phyloP scores from a whole-genome alignment of 768 basidiomycete species.

The Macrolepiota fuliginosa region DNA sequence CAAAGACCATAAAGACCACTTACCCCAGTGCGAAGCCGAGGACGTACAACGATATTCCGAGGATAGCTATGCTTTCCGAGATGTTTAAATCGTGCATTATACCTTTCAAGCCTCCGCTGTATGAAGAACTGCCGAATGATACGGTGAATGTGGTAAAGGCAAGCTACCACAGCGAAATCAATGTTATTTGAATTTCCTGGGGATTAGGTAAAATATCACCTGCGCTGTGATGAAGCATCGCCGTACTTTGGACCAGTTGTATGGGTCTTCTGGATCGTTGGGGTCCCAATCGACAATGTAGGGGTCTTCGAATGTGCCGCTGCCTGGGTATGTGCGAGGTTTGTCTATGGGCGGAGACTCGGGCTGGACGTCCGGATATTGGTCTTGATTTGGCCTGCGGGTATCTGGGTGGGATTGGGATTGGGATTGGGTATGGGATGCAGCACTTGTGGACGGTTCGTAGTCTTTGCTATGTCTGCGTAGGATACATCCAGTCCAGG shows the following conservation, averaged over 20 bases:
- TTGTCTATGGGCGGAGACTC: not conserved
- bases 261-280: slow-evolving; percentile 52
- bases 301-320: slow-evolving; percentile 46
- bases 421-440: not conserved
- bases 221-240: slow-evolving; percentile 58
- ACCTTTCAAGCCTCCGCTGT: slow-evolving; percentile 46
- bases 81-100: slow-evolving; percentile 46
- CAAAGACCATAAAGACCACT: slow-evolving; percentile 14
- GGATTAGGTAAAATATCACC: slow-evolving; percentile 24
- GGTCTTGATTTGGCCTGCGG: not conserved
- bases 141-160: slow-evolving; percentile 54
- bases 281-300: slow-evolving; percentile 53
- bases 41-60: slow-evolving; percentile 62
- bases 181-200: not conserved
- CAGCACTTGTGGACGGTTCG: slow-evolving; percentile 11
- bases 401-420: not conserved
- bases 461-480: slow-evolving; percentile 19
- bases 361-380: not conserved
- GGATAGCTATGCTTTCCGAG: slow-evolving; percentile 49
- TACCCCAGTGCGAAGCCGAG: slow-evolving; percentile 61
- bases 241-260: slow-evolving; percentile 47
- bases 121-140: slow-evolving; percentile 58
- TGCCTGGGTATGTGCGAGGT: slow-evolving; percentile 35
- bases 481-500: slow-evolving; percentile 16
- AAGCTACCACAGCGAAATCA: slow-evolving; percentile 27